Conservation (phyloP, 805 yeast genomes). For the Sugiyamaella qingdaonensis region DNA sequence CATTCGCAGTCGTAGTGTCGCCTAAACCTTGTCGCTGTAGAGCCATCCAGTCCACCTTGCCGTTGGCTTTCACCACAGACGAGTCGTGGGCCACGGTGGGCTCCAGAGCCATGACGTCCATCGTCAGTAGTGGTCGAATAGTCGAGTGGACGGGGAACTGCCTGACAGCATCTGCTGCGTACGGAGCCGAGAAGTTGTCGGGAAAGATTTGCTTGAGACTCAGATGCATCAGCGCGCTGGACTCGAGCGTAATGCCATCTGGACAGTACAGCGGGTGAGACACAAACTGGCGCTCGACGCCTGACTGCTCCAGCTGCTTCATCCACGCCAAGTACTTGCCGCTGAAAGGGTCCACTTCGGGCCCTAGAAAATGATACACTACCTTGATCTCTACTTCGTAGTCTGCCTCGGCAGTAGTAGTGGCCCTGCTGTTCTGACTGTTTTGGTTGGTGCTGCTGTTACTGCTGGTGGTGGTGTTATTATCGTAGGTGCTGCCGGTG, state of each 20-base stretch:
- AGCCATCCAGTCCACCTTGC: background rate
- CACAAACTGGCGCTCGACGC: constrained; percentile 49
- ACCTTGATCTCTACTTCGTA: constrained; percentile 34
- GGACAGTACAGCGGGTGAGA: constrained; percentile 68
- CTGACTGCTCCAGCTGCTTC: constrained; percentile 36
- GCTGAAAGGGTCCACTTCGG: constrained; percentile 46
- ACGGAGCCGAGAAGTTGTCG: constrained; percentile 24
- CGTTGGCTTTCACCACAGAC: background rate
- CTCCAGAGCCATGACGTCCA: constrained; percentile 8
- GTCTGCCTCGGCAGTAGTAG: no score
- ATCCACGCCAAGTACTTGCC: constrained; percentile 45
- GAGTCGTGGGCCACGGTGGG: constrained; percentile 3
- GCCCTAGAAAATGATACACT: constrained; percentile 78
- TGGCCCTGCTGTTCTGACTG: no score
- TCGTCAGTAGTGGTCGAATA: constrained; percentile 2
- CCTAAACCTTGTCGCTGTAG: background rate
- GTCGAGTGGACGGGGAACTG: constrained; percentile 14
- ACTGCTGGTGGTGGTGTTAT: background rate
- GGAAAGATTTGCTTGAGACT: constrained; percentile 30
- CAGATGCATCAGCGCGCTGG: constrained; percentile 42
- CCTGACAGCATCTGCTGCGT: constrained; percentile 15
- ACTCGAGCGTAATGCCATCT: constrained; percentile 54
- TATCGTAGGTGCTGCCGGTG: no score
- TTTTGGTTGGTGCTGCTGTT: no score
- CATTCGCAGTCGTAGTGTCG: background rate